Evolutionary conservation across 2,329 filamentous ascomycete genomes (phyloP).

Genomic region (Monosporascus sp.): DNA sequence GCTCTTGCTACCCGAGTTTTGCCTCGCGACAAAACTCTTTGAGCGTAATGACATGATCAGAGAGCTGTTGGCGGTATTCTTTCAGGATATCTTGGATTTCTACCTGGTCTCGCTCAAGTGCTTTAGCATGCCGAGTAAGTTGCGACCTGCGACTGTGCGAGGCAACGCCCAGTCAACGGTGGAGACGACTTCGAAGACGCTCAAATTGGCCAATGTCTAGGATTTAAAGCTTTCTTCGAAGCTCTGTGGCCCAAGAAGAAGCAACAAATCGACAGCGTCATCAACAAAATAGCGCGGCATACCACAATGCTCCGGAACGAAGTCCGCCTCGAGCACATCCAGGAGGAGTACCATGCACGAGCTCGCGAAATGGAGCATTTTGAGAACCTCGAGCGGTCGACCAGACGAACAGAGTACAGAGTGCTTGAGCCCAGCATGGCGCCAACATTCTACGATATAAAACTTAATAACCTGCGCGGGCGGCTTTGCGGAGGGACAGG

Average conservation of each 20-base stretch:
- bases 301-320: constrained; percentile 11
- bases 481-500: neutral
- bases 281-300: constrained; percentile 8
- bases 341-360: constrained; percentile 13
- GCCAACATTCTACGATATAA: constrained; percentile 9
- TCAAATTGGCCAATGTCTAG: constrained; percentile 8
- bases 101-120: constrained; percentile 25
- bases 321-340: constrained; percentile 12
- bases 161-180: too few relatives aligned
- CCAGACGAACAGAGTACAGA: constrained; percentile 2
- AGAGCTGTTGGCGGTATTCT: constrained; percentile 27
- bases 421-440: constrained; percentile 6
- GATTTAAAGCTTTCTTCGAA: constrained; percentile 23
- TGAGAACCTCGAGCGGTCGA: neutral
- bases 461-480: constrained; percentile 1
- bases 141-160: too few relatives aligned
- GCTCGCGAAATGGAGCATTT: constrained; percentile 2
- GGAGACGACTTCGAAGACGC: neutral
- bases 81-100: constrained; percentile 31
- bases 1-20: constrained; percentile 21
- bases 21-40: constrained; percentile 15
- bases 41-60: constrained; percentile 17
- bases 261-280: constrained; percentile 14
- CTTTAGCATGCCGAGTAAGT: constrained; percentile 24
- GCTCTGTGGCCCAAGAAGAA: constrained; percentile 24